Evolutionary conservation across 306 rosid species (phyloP).

Genomic region (Cicer bijugum): DNA sequence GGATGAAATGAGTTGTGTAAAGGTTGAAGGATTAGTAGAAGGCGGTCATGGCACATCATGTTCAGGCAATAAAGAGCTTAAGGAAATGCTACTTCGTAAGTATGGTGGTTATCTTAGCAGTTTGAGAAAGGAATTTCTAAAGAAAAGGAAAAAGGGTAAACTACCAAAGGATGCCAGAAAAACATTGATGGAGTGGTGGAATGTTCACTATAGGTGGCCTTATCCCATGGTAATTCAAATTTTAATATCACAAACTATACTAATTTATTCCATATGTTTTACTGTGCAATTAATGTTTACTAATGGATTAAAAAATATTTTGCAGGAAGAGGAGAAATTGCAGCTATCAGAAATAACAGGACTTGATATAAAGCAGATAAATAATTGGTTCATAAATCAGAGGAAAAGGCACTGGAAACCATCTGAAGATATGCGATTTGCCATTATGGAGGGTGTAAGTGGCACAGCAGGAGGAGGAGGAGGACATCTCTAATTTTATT

Average conservation of each 20-base stretch:
- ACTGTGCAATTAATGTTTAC: not conserved
- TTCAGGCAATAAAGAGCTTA: conserved; percentile 57
- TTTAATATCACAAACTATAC: not conserved
- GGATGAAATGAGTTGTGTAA: conserved; percentile 53
- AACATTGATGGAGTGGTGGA: conserved; percentile 76
- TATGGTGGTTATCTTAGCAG: conserved; percentile 80
- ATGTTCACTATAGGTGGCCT: conserved; percentile 77
- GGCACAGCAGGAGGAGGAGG: not conserved
- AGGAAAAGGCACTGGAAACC: conserved; percentile 97
- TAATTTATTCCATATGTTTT: not conserved
- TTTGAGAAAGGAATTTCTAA: conserved; percentile 71
- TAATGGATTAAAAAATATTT: not conserved
- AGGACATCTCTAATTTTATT: conserved; percentile 42
- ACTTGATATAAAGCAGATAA: conserved; percentile 80
- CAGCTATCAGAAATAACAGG: conserved; percentile 67
- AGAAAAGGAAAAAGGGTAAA: conserved; percentile 82
- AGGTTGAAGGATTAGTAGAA: conserved; percentile 50
- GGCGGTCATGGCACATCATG: conserved; percentile 33
- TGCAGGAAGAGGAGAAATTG: conserved; percentile 76
- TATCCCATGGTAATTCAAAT: conserved; percentile 73
- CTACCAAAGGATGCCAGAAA: conserved; percentile 83
- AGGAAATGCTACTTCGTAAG: conserved; percentile 75
- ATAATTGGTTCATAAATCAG: conserved; percentile 93
- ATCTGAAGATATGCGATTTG: conserved; percentile 68
- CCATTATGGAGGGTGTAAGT: conserved; percentile 56